A percentile compares a stretch with the other conserved stretches of the same genome.
phyloP scores from a whole-genome alignment of 306 rosid genomes.

The apple (Malus domestica) region DNA sequence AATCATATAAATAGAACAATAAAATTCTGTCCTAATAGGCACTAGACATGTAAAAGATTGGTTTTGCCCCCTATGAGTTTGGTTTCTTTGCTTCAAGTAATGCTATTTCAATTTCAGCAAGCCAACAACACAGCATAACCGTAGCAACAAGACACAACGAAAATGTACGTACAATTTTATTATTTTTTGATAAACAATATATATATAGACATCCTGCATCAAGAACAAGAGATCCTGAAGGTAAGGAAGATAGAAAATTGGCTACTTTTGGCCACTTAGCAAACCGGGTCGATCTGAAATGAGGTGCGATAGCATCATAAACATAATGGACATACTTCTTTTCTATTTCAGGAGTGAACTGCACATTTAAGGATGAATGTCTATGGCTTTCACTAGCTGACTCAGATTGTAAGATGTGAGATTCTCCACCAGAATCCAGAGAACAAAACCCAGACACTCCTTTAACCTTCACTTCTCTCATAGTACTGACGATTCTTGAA shows the following conservation, averaged over 20 bases:
- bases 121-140: not conserved
- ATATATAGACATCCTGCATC: slow-evolving; percentile 59
- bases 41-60: not conserved
- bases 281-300: slow-evolving; percentile 78
- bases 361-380: slow-evolving; percentile 30
- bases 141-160: not conserved
- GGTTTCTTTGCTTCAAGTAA: not conserved
- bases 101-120: not conserved
- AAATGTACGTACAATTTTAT: not conserved
- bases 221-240: slow-evolving; percentile 63
- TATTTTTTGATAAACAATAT: not conserved
- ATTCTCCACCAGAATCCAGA: slow-evolving; percentile 28
- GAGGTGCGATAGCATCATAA: slow-evolving; percentile 95
- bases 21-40: not conserved
- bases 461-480: slow-evolving; percentile 51
- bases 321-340: slow-evolving; percentile 81
- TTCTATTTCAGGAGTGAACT: slow-evolving; percentile 83
- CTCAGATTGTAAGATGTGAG: slow-evolving; percentile 25
- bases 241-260: slow-evolving; percentile 59
- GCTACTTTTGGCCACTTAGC: slow-evolving; percentile 98
- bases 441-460: slow-evolving; percentile 25
- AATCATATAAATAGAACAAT: not conserved
- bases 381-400: slow-evolving; percentile 14
- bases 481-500: slow-evolving; percentile 28
- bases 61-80: not conserved